Base-by-base conservation (phyloP, 345 rosid genomes). In the Rubroshorea leprosula region DNA sequence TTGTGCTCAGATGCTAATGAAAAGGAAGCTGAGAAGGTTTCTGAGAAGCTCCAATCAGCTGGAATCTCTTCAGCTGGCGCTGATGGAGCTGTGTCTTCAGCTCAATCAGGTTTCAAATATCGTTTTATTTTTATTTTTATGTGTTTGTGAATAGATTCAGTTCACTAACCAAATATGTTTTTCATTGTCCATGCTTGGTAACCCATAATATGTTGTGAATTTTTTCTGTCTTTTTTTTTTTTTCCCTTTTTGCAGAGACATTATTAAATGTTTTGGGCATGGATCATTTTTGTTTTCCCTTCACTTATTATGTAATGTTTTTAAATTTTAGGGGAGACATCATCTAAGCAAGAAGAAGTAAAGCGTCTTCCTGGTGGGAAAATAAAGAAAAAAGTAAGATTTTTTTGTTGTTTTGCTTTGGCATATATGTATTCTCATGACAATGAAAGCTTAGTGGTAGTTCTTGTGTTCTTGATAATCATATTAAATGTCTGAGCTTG, bases 331-430 rank as follows among this genome's bases (percentile, higher is more conserved):
- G 95, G 81, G 60, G 70, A 61, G 23, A 10, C 72, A 8, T 68
- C 75, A 41, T 64, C 83, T 38, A 88, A 80, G 72, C 77, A 67
- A 65, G 96, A 83, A 64, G 95, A 81, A 71, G 96, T 89, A 19
- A 92, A 89, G 61, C 93, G 94, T 38, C 93, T 89, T 27, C 96
- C 98, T 38, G 97, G 97, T 31, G 97, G 96, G 21, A 92, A 92
- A 74, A 22, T 89, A 20, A 89, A 92, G 84, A 92, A 86, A 81
- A 92, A 92, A 83, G 98, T 92, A 68, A 78, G 80, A n/a, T 50
- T 48, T 29, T 24, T 8, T 23, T 50, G 41, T 3, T 17, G 0
- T 13, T 6, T 46, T 49, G n/a, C 44, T 51, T 46, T 39, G 12
- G 52, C 25, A n/a, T 21, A 54, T 29, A 23, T 49, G 45, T n/a